Conservation (phyloP, 176 grass and related monocot species). For the Lolium multiflorum region DNA sequence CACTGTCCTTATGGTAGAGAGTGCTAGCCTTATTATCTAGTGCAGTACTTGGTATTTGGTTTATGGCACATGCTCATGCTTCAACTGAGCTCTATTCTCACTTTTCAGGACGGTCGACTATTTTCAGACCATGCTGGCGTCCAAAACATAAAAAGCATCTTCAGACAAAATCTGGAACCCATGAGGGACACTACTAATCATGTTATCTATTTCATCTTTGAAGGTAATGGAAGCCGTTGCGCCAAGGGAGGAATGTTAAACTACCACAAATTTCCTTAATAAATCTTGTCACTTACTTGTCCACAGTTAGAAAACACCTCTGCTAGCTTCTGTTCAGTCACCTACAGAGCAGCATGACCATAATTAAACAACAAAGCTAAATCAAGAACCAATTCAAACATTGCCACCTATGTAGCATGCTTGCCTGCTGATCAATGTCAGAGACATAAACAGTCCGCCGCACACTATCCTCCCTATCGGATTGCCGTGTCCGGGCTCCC, state of each 20-base stretch:
- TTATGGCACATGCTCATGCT: not conserved
- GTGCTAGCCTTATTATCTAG: not conserved
- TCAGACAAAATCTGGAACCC: conserved; percentile 5
- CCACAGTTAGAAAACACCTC: conserved; percentile 90
- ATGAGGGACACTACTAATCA: not conserved
- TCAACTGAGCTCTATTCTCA: not conserved
- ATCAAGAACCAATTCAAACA: conserved; percentile 17
- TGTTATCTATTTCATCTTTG: not conserved
- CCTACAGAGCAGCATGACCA: conserved; percentile 52
- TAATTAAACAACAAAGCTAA: conserved; percentile 42
- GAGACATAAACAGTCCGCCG: conserved; percentile 88
- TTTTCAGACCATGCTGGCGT: not conserved
- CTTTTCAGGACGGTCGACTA: not conserved
- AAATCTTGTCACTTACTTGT: conserved; percentile 63
- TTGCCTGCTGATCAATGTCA: conserved; percentile 94
- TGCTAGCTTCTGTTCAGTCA: conserved; percentile 96
- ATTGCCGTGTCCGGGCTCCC: conserved; percentile 50
- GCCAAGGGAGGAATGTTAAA: not conserved
- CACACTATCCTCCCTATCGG: conserved; percentile 78
- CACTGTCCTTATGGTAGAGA: not conserved
- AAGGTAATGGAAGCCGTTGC: not conserved
- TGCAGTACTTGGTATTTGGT: not conserved
- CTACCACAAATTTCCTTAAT: not conserved
- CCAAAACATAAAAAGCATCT: not conserved
- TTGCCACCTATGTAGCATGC: not conserved